Evolutionary conservation across 2,329 filamentous ascomycete species (phyloP).

Genomic region (Exophiala lecanii-corni): DNA sequence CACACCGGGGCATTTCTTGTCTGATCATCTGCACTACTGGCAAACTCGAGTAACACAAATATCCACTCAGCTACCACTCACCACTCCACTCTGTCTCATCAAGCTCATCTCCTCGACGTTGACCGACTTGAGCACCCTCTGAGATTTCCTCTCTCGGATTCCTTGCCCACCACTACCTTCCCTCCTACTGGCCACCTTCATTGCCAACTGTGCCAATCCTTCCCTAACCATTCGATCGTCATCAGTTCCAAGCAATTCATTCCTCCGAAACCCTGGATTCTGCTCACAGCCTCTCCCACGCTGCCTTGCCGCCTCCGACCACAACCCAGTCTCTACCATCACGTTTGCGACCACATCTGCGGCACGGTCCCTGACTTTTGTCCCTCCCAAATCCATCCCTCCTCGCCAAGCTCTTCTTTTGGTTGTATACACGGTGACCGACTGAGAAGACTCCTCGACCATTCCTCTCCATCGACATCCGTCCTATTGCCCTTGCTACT

Average conservation of each 20-base stretch:
- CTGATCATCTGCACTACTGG: background rate
- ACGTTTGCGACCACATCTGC: background rate
- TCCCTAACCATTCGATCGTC: background rate
- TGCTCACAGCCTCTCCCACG: background rate
- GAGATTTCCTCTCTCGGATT: background rate
- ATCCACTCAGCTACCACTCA: no score
- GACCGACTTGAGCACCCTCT: background rate
- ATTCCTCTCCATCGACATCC: background rate
- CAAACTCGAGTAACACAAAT: no score
- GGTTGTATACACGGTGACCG: background rate
- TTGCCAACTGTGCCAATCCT: background rate
- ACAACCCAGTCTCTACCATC: background rate
- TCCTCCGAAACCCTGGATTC: background rate
- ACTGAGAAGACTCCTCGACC: background rate
- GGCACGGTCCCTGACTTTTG: background rate
- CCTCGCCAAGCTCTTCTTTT: background rate
- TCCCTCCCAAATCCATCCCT: background rate
- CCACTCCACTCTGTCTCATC: no score
- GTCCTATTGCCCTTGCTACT: background rate
- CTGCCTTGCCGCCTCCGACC: background rate
- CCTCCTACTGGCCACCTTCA: no score
- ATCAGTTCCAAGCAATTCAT: background rate
- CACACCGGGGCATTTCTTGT: background rate
- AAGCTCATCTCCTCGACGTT: background rate
- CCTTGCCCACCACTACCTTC: background rate